Percentiles rank a stretch among this genome's conserved stretches.
Evolutionary conservation across 768 basidiomycete genomes (phyloP).

Genomic region (Auriscalpium orientale): DNA sequence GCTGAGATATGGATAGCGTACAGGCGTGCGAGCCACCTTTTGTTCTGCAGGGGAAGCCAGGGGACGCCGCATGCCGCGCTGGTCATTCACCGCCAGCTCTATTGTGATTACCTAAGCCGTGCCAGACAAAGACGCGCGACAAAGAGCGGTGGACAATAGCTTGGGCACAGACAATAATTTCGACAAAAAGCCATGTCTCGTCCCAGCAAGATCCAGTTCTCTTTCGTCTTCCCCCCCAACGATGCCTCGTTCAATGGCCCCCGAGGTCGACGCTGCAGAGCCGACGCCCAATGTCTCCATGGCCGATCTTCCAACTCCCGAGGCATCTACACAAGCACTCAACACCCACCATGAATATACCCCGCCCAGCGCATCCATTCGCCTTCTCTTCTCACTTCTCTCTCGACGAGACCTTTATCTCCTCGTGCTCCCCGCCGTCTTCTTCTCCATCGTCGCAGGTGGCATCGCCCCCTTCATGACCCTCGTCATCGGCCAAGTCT

Average conservation of each 20-base stretch:
- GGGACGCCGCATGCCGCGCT: too few relatives aligned
- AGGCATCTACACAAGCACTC: slow-evolving; percentile 15
- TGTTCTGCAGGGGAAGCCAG: too few relatives aligned
- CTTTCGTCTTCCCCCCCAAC: slow-evolving; percentile 11
- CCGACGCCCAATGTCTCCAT: slow-evolving; percentile 19
- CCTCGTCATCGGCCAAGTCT: slow-evolving; percentile 66
- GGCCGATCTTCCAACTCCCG: slow-evolving; percentile 12
- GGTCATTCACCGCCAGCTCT: neutral
- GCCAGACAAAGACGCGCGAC: neutral
- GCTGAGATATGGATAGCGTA: too few relatives aligned
- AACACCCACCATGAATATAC: slow-evolving; percentile 17
- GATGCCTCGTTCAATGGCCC: slow-evolving; percentile 20
- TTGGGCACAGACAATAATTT: slow-evolving; percentile 3
- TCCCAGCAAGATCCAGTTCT: slow-evolving; percentile 1
- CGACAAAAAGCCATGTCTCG: slow-evolving; percentile 24
- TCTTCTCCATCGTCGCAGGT: slow-evolving; percentile 56
- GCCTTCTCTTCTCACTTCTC: slow-evolving; percentile 61
- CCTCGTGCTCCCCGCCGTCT: slow-evolving; percentile 56
- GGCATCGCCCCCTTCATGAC: slow-evolving; percentile 85
- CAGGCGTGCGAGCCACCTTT: too few relatives aligned
- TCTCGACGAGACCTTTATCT: slow-evolving; percentile 46
- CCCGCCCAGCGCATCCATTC: slow-evolving; percentile 31
- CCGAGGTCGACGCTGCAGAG: slow-evolving; percentile 17
- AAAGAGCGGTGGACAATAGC: slow-evolving; percentile 7
- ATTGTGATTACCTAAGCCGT: slow-evolving; percentile 14